These are phyloP conservation scores for Picochlorum costavermella DNA, from an alignment of 139 green algal genomes.

Conservation along the genomic window DNA sequence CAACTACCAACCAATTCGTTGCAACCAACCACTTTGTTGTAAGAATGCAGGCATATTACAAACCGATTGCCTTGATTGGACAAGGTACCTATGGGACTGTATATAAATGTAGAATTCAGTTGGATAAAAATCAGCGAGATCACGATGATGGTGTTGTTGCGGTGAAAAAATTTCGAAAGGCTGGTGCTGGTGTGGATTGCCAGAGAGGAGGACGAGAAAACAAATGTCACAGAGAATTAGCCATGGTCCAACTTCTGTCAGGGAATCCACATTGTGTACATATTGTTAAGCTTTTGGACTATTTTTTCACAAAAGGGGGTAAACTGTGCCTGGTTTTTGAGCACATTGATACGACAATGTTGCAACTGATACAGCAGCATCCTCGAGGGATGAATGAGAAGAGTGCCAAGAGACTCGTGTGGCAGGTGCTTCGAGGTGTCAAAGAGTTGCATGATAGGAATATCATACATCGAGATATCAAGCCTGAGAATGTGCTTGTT, in stretches of 20 bases:
- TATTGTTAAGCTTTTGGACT: conserved; percentile 83
- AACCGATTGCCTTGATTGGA: conserved; percentile 36
- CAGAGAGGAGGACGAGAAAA: neutral
- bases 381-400: conserved; percentile 1
- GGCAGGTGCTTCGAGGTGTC: conserved; percentile 11
- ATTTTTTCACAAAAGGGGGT: conserved; percentile 60
- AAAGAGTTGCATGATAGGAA: conserved; percentile 5
- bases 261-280: conserved; percentile 51
- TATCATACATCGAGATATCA: conserved; percentile 73
- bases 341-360: conserved; percentile 56
- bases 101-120: conserved; percentile 64
- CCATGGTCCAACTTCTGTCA: conserved; percentile 21
- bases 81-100: conserved; percentile 85
- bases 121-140: too few relatives aligned
- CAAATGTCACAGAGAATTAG: conserved; percentile 19
- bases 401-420: conserved; percentile 2
- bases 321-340: conserved; percentile 92
- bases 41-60: neutral
- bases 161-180: conserved; percentile 87
- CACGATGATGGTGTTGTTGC: conserved; percentile 69
- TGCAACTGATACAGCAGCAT: conserved; percentile 9
- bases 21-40: too few relatives aligned
- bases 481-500: conserved; percentile 87
- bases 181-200: neutral
- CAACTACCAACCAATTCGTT: too few relatives aligned